Base-by-base conservation (phyloP, 2,329 filamentous ascomycete species). In the Calonectria pteridis region DNA sequence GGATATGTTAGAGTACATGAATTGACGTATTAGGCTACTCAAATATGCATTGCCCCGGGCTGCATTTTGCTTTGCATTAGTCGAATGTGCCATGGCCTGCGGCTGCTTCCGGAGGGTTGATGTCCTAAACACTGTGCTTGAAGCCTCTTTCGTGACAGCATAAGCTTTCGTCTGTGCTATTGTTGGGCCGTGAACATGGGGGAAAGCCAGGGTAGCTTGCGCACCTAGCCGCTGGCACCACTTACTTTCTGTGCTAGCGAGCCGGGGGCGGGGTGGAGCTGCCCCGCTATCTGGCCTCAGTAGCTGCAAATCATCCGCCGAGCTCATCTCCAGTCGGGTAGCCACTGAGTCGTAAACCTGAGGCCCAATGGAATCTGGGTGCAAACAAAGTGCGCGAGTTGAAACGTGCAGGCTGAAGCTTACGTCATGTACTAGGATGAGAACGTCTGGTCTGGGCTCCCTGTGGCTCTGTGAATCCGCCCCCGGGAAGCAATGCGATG, bases 1-100 rank as follows among this genome's bases (percentile, higher is more conserved):
- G 68, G 58, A 69, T 69, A 69, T 64, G 72, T 64, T 66, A 73
- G 6, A 72, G 70, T 53, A 74, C n/a, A 77, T 67, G 67, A 80
- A 78, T 77, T 73, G 76, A 76, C 66, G 67, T 67, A 76, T 73
- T 58, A 63, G 11, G 33, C 55, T 28, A 28, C 2, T 20, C 7
- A 26, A 40, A 6, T 20, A 13, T 23, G n/a, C 43, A 9, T 23
- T 46, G n/a, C 3, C 3, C n/a, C n/a, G 13, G 43, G 43, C 43
- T 46, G 43, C 43, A 46, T 23, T 11, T 23, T 46, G 20, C 18
- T 46, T 46, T 46, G 43, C 43, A 46, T 46, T 46, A 46, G 43
- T 46, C 43, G 20, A 23, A 13, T 46, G n/a, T 46, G 20, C n/a
- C 43, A 23, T 46, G n/a, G 6, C 23, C 31, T 59, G n/a, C 33